These are phyloP conservation scores for Candida parachauliodes DNA, from an alignment of 805 yeast species.

Conservation along the genomic window DNA sequence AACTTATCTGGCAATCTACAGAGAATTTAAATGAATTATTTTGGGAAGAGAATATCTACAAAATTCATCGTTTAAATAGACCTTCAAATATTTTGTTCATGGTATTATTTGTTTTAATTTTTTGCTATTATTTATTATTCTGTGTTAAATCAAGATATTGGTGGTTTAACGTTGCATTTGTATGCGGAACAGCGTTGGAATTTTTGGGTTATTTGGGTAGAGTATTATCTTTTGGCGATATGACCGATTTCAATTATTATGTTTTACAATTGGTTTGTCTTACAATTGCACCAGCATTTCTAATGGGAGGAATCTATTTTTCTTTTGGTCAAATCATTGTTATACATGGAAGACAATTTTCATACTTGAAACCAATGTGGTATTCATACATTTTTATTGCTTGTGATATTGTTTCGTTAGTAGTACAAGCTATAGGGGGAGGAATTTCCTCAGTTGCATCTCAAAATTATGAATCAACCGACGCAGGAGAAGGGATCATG, in stretches of 20 bases:
- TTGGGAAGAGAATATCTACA: constrained; percentile 23
- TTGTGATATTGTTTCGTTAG: constrained; percentile 29
- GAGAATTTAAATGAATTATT: constrained; percentile 25
- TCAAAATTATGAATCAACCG: constrained; percentile 14
- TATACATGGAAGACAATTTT: constrained; percentile 30
- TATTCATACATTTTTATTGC: constrained; percentile 37
- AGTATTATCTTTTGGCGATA: constrained; percentile 24
- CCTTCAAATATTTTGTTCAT: constrained; percentile 30
- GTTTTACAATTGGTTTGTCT: constrained; percentile 28
- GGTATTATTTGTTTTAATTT: constrained; percentile 20
- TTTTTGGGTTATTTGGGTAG: constrained; percentile 35
- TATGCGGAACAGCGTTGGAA: constrained; percentile 30
- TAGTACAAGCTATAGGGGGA: constrained; percentile 39
- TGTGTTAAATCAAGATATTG: constrained; percentile 26
- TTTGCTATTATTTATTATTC: constrained; percentile 21
- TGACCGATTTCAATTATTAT: constrained; percentile 17
- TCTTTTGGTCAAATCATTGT: constrained; percentile 35
- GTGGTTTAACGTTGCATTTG: constrained; percentile 35
- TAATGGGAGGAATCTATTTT: constrained; percentile 39
- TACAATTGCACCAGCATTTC: constrained; percentile 37
- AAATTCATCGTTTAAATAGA: constrained; percentile 26
- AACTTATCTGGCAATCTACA: constrained; percentile 26
- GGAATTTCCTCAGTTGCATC: constrained; percentile 27
- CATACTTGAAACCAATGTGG: constrained; percentile 38
- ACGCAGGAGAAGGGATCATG: constrained; percentile 31